Percentiles rank a stretch among this genome's conserved stretches.
Conservation (phyloP, 208 protist species). For the Acanthamoeba sp. region DNA sequence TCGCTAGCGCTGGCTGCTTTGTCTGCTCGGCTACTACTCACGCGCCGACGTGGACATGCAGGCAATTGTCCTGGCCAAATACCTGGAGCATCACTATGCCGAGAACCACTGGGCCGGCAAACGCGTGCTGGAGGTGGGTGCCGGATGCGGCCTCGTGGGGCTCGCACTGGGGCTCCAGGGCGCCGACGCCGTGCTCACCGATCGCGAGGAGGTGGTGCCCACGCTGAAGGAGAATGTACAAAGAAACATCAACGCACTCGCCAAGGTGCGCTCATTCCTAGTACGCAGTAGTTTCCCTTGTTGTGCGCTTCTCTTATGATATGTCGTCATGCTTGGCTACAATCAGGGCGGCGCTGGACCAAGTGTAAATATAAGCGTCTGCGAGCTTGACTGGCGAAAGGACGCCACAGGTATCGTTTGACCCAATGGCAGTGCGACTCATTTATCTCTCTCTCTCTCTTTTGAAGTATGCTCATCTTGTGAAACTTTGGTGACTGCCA, state of each 20-base stretch:
- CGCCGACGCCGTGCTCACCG: conserved; percentile 27
- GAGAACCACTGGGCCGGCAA: conserved; percentile 6
- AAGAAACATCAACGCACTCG: background rate
- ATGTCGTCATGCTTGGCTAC: too few species aligned
- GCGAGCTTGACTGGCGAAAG: background rate
- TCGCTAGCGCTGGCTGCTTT: too few species aligned
- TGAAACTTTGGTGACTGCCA: background rate
- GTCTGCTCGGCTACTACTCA: too few species aligned
- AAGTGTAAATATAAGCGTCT: background rate
- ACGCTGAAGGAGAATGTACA: conserved; percentile 5
- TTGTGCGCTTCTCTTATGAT: too few species aligned
- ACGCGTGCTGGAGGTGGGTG: conserved; percentile 56
- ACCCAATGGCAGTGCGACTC: too few species aligned
- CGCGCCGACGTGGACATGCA: background rate
- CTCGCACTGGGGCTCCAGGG: conserved; percentile 15
- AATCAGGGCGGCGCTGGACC: background rate
- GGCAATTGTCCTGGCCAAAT: conserved; percentile 56
- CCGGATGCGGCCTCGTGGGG: conserved; percentile 44
- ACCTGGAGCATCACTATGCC: conserved; percentile 29
- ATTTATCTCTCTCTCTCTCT: too few species aligned
- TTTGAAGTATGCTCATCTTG: too few species aligned
- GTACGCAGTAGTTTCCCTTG: too few species aligned
- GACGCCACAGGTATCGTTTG: background rate
- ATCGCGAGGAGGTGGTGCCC: conserved; percentile 5
- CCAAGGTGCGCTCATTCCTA: background rate